Base-by-base conservation (phyloP, 768 basidiomycete species). In the Tylopilus vinaceipallidus region DNA sequence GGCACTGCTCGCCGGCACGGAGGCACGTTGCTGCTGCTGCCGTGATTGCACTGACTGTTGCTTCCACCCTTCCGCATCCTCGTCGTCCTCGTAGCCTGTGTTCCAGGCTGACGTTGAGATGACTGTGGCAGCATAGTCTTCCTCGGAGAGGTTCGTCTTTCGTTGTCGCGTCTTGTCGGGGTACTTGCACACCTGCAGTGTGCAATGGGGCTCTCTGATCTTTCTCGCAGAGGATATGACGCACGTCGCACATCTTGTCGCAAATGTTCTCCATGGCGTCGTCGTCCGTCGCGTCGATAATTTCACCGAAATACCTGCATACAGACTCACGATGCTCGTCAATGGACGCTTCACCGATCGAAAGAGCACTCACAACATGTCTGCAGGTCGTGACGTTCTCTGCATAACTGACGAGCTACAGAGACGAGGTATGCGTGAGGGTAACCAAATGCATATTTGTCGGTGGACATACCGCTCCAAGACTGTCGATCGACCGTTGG, bases 301-400 rank as follows among this genome's bases (percentile, higher is more conserved):
- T 53, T 66, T 92, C 91, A 1, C 87, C 91, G 55, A 93, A 92
- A 62, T 88, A 90, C 39, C 80, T 81, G 60, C 91, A 91, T 50
- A 92, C 84, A 2, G 77, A 73, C 86, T 91, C 43, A 39, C 10
- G 9, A 37, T 5, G 14, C 12, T 17, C 3, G 20, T 49, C 29
- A 53, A 39, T 14, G 24, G 3, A 4, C 5, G 19, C 1, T 17
- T 33, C 22, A 22, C 8, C 0, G 12, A 6, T 4, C 2, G 37
- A 43, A 9, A 10, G 16, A 16, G 20, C 8, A 68, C 84, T 53
- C 56, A 89, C 88, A 22, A 89, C 73, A 68, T 92, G 90, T 33
- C 90, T 73, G 63, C 89, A 92, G 4, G 74, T 65, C 8, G 72
- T 65, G 2, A 70, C 68, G 42, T 75, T 78, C 65, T 92, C 89